phyloP scores from a whole-genome alignment of 2,329 filamentous ascomycete species.

The Clonostachys rhizophaga region DNA sequence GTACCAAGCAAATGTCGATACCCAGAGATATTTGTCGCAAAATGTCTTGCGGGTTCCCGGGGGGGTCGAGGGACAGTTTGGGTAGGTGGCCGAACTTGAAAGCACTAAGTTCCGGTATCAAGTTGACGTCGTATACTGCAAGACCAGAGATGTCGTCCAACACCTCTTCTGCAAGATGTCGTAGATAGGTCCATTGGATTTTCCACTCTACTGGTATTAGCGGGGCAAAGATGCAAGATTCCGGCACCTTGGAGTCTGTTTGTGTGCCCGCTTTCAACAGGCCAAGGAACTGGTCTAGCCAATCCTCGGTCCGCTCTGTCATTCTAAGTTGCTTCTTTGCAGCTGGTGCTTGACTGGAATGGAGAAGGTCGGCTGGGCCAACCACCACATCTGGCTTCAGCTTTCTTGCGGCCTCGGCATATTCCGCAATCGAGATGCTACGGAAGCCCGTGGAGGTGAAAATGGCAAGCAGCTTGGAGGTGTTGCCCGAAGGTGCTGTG shows the following conservation, averaged over 20 bases:
- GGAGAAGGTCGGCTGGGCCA: conserved; percentile 66
- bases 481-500: conserved; percentile 64
- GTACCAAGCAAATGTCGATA: conserved; percentile 73
- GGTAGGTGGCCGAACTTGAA: conserved; percentile 59
- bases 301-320: conserved; percentile 79
- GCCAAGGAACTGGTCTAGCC: conserved; percentile 65
- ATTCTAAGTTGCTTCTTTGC: conserved; percentile 77
- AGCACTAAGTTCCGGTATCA: conserved; percentile 61
- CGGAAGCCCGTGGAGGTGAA: conserved; percentile 85
- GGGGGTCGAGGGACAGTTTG: conserved; percentile 68
- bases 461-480: conserved; percentile 66
- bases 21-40: conserved; percentile 73
- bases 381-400: conserved; percentile 78
- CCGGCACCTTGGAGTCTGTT: conserved; percentile 22
- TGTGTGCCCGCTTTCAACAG: conserved; percentile 14
- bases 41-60: conserved; percentile 69
- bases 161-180: conserved; percentile 63
- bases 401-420: conserved; percentile 57
- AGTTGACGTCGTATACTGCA: conserved; percentile 71
- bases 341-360: conserved; percentile 45
- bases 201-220: conserved; percentile 72
- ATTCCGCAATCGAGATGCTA: conserved; percentile 63
- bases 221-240: conserved; percentile 48
- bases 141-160: conserved; percentile 57
- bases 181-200: conserved; percentile 76